Evolutionary conservation across 305 asterid species (phyloP), one percentile per base, ranked within the genome.

Genomic region (Fraxinus latifolia): DNA sequence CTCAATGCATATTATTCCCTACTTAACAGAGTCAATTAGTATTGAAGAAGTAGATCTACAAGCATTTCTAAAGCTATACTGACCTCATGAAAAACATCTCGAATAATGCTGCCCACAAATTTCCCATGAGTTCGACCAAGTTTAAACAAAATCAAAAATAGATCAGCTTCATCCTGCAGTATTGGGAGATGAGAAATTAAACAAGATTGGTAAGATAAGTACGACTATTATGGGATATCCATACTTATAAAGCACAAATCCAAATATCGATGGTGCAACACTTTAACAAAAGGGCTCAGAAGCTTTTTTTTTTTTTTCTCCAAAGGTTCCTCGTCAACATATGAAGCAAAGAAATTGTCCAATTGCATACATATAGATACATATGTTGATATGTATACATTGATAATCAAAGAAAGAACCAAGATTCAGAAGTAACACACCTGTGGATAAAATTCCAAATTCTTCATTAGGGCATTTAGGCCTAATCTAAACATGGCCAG

Each of bases 101-200:
- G 84, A 44, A 94, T 85, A 83, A 92, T 53, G 83, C 83, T 86
- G 85, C 82, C 85, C 62, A 89, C 93, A 86, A 85, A 91, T 67
- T 88, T 90, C 79, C 96, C 91, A 72, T 94, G 98, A 47, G 80
- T 81, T 80, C 83, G 89, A 50, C 99, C 99, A 85, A 94, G 86
- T 86, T 80, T 85, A 83, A 85, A 90, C 73, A 96, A 73, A 77
- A 81, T 84, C 77, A 80, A 82, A 80, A 94, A 85, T 47, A 94
- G 74, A 88, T 92, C 97, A 74, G 92, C 92, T 87, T 96, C 99
- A 86, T 96, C 99, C 99, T 94, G 94, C 83, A 83, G 87, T 74
- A 84, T 83, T 76, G 9, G 76, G 15, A 58, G 76, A 78, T 37
- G 37, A 86, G 32, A 53, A 65, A 76, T 76, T 80, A 76, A 79